Percentiles rank a stretch among this genome's conserved stretches.
Conservation (phyloP, 257 asterid species). For the Henckelia pumila region DNA sequence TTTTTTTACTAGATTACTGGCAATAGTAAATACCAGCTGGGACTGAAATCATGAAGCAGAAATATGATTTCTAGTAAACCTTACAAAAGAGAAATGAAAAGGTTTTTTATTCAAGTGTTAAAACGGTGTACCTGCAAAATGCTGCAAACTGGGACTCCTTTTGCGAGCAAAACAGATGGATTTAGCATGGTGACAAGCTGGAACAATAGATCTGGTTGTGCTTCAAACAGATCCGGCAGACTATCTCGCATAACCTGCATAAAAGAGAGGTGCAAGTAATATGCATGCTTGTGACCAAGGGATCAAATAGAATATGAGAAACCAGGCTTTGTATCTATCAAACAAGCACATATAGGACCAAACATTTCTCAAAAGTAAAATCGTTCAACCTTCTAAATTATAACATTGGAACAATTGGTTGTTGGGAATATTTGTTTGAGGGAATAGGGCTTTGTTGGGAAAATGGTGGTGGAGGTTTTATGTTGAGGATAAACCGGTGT, state of each 20-base stretch:
- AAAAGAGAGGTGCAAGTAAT: conserved; percentile 17
- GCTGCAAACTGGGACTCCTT: conserved; percentile 92
- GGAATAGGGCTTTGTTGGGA: too few species aligned
- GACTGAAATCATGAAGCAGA: conserved; percentile 13
- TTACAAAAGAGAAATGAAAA: background rate
- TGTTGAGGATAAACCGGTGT: too few species aligned
- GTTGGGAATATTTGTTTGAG: too few species aligned
- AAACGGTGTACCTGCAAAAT: conserved; percentile 61
- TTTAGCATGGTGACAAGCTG: conserved; percentile 97
- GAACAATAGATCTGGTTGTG: conserved; percentile 89
- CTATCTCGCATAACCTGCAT: conserved; percentile 79
- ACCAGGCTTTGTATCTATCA: conserved; percentile 8
- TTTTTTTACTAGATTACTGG: background rate
- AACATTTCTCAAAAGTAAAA: background rate
- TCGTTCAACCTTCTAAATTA: background rate
- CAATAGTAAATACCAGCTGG: conserved; percentile 5
- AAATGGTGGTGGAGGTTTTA: too few species aligned
- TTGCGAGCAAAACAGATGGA: conserved; percentile 80
- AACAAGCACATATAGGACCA: background rate
- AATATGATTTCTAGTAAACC: conserved; percentile 5
- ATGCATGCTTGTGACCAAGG: conserved; percentile 16
- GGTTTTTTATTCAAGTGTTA: conserved; percentile 5
- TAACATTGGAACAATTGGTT: background rate
- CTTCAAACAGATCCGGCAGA: conserved; percentile 95
- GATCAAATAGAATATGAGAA: conserved; percentile 7